Evolutionary conservation across 1,284 basidiomycete genomes (phyloP), one percentile per base, ranked within the genome.

Genomic region (Heliocybe sulcata): DNA sequence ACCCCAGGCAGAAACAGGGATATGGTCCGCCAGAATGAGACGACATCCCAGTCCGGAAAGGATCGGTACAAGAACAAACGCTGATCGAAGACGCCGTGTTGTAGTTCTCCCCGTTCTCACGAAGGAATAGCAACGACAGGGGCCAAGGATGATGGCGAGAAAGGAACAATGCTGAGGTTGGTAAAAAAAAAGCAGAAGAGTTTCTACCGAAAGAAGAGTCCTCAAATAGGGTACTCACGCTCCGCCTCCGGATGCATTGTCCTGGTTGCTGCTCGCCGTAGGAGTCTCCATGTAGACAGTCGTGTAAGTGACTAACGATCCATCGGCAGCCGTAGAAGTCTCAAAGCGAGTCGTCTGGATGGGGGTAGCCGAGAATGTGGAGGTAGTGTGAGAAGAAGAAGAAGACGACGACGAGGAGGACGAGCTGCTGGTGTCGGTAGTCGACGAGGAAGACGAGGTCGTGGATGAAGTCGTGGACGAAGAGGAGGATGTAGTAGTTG

Each of bases 391-490:
- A 10, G 54, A 3, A 19, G 54, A 3, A 19, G 54, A 35, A 33
- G 59, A n/a, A 9, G 55, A 38, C n/a, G 57, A 35, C 3, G 57
- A 50, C 23, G 58, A 58, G 1, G 56, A 58, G 16, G 59, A 56
- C 10, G 56, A 54, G 12, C 57, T 1, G 19, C 22, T 54, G 35
- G 51, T 54, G 35, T 51, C 22, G 26, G 19, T 45, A 22, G 49
- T 51, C 50, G 35, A 27, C 20, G 20, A 22, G 6, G 50, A 57
- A 23, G 55, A 54, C 8, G 22, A 52, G 54, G 51, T 54, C 9
- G 51, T 45, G 2, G 57, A 29, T 14, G 51, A 45, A 8, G 53
- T 42, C 10, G 54, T 25, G 45, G 47, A 8, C 19, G 58, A 54
- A 0, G 55, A 38, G 1, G 58, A 23, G 11, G 60, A 52, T 16